Evolutionary conservation across 2,329 filamentous ascomycete genomes (phyloP).

Genomic region (Chaetomiaceae sp.): DNA sequence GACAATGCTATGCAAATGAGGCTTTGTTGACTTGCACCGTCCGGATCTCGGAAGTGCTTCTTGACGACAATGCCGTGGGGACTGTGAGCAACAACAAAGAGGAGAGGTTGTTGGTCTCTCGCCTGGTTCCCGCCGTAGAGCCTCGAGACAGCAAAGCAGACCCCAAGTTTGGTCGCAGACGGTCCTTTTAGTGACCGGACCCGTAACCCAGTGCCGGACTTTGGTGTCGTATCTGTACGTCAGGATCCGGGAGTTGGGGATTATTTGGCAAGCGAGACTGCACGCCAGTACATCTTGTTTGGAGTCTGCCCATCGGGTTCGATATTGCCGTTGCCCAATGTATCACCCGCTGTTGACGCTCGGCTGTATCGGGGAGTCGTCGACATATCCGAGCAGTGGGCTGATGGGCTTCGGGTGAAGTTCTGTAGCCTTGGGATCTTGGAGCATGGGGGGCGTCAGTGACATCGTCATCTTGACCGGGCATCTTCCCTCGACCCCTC

Average conservation of each 20-base stretch:
- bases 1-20: constrained; percentile 14
- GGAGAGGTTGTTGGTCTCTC: constrained; percentile 26
- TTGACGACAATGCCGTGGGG: constrained; percentile 32
- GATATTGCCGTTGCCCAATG: neutral
- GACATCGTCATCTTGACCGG: neutral
- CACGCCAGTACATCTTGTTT: constrained; percentile 24
- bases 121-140: constrained; percentile 21
- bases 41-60: constrained; percentile 18
- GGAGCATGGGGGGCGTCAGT: too few relatives aligned
- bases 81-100: constrained; percentile 31
- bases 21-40: neutral
- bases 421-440: neutral
- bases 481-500: neutral
- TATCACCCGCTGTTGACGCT: neutral
- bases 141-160: constrained; percentile 31
- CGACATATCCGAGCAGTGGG: neutral
- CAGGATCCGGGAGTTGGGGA: constrained; percentile 26
- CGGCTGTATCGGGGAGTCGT: neutral
- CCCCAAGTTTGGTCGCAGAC: constrained; percentile 32
- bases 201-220: constrained; percentile 24
- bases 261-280: constrained; percentile 20
- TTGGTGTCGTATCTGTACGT: constrained; percentile 30
- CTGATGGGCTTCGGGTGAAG: neutral
- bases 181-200: constrained; percentile 25
- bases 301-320: neutral